Evolutionary conservation across 2,329 filamentous ascomycete species (phyloP).

Genomic region (Pyrenochaeta sp.): DNA sequence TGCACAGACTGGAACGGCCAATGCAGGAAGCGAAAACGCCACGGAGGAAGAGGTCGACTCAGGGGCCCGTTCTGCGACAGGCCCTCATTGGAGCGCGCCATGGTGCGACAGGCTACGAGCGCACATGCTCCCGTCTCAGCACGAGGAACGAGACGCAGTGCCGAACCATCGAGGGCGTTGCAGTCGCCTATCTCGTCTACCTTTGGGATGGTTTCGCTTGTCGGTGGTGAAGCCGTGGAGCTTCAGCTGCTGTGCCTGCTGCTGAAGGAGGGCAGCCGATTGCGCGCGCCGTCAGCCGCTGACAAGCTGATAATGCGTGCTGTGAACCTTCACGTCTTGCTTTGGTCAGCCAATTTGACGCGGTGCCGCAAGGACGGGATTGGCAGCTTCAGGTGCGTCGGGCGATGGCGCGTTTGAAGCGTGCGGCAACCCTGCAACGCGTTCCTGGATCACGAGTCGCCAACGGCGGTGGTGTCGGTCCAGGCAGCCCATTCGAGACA

Average conservation of each 20-base stretch:
- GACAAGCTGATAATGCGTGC: too few species aligned
- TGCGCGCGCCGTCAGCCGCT: neutral
- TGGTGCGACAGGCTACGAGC: constrained; percentile 41
- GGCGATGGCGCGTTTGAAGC: constrained; percentile 28
- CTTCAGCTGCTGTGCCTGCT: constrained; percentile 3
- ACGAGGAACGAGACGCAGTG: constrained; percentile 20
- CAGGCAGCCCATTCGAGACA: constrained; percentile 24
- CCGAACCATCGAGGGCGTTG: too few species aligned
- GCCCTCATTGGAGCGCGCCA: constrained; percentile 26
- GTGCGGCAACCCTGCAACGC: constrained; percentile 16
- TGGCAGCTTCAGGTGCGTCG: constrained; percentile 20
- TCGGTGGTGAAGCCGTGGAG: too few species aligned
- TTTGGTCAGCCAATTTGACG: constrained; percentile 20
- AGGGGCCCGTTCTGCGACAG: constrained; percentile 24
- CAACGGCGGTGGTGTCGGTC: constrained; percentile 17
- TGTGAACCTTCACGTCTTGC: too few species aligned
- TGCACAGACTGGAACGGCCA: constrained; percentile 29
- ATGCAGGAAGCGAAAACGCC: constrained; percentile 34
- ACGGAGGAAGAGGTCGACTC: constrained; percentile 27
- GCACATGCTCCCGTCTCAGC: constrained; percentile 38
- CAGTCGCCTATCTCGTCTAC: too few species aligned
- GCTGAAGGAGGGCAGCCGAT: constrained; percentile 2
- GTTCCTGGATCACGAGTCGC: constrained; percentile 27
- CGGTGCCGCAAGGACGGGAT: constrained; percentile 14
- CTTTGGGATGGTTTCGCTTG: too few species aligned